Evolutionary conservation across 2,329 filamentous ascomycete species (phyloP), one percentile per base, ranked within the genome.

Genomic region (Drechslerella stenobrocha): DNA sequence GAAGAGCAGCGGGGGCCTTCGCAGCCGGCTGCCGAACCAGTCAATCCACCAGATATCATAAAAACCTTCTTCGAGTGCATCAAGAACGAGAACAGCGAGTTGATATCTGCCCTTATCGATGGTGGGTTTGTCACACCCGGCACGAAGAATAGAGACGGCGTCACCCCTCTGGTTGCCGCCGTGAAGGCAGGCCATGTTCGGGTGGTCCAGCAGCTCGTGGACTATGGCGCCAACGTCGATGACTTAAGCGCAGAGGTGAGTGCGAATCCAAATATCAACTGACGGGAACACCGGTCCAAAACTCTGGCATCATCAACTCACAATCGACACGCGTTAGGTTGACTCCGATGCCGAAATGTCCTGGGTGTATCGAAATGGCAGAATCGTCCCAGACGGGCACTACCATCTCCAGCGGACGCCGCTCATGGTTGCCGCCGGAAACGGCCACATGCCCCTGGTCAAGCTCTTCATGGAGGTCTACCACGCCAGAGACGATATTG

Each of bases 381-480:
- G 23, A 9, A 11, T 8, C 9, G 37, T 69, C 23, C 32, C 18
- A n/a, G 50, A 58, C 35, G 13, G 40, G 1, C 57, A 61, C 11
- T 44, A 57, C 9, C 23, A 20, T 22, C 11, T 58, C 4, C 30
- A 35, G 18, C 51, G 64, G 35, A 69, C 64, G 15, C 63, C 64
- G 4, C 46, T 69, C 20, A 69, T 69, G 64, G 52, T 40, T 6
- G 64, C 64, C 3, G 64, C 64, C 15, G 57, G 63, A 37, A 69
- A 69, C 1, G 64, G 64, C 4, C 56, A 69, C n/a, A 24, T 69
- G 20, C 64, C 64, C 15, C 35, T 69, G 2, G 64, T 69, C 22
- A 69, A 63, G 32, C 64, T 69, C 22, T 63, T 69, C 20, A 5
- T 69, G 8, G 64, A 69, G 22, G 64, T 69, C 24, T 69, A 52